Evolutionary conservation across 2,329 filamentous ascomycete species (phyloP).

Genomic region (Aspergillus sp.): DNA sequence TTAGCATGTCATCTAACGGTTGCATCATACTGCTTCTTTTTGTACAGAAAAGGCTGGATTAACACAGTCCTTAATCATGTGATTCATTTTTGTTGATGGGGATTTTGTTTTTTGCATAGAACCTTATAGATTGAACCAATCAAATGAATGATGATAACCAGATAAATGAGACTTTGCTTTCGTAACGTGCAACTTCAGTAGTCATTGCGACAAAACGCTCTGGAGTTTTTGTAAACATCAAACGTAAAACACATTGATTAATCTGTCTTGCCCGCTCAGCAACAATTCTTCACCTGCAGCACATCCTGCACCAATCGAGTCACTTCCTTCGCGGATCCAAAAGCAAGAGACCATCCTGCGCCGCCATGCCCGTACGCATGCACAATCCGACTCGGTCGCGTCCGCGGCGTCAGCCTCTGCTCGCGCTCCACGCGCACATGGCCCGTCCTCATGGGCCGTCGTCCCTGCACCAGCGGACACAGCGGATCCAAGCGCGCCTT

Average conservation of each 20-base stretch:
- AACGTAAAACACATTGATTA: background rate
- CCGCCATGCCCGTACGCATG: slow-evolving; percentile 49
- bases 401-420: slow-evolving; percentile 10
- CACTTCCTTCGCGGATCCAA: background rate
- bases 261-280: background rate
- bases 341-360: slow-evolving; percentile 37
- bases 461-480: slow-evolving; percentile 46
- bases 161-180: background rate
- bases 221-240: background rate
- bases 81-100: background rate
- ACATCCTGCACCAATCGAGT: background rate
- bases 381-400: slow-evolving; percentile 34
- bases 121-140: background rate
- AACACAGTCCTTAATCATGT: background rate
- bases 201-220: background rate
- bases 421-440: slow-evolving; percentile 49
- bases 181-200: background rate
- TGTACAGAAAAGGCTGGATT: background rate
- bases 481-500: slow-evolving; percentile 41
- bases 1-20: background rate
- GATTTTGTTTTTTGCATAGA: background rate
- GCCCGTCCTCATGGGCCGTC: slow-evolving; percentile 37
- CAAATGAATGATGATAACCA: background rate
- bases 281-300: background rate
- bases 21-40: background rate